Evolutionary conservation across 176 grass and related monocot genomes (phyloP), one percentile per base, ranked within the genome.

Genomic region (Carex parvula): DNA sequence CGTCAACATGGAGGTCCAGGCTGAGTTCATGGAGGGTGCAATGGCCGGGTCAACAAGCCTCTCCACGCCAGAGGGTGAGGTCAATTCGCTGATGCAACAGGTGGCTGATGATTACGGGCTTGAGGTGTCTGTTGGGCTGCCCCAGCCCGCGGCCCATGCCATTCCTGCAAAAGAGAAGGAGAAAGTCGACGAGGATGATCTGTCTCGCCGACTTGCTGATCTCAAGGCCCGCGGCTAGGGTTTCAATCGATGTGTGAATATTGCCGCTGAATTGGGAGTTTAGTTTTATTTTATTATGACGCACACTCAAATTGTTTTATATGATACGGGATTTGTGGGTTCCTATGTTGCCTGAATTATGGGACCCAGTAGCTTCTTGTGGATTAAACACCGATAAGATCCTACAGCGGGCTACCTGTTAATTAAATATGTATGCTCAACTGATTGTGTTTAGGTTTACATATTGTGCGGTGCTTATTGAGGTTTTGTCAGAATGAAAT

Each of bases 1-100:
- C 54, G 96, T 95, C 69, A 99, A 95, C 88, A 99, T 98, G 96
- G 96, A 98, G 91, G 93, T 98, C 10, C 93, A 99, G 89, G 93
- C 96, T 16, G 96, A 99, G 91, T 99, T 99, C 88, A 99, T 99
- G 93, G 93, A 99, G 85, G 91, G 93, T 68, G 96, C 93, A 64
- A 99, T 95, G 93, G 93, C 93, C 0, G 96, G 96, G 0, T 99
- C 96, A 11, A 95, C 96, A 4, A 93, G 91, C 7, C 91, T 99
- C 16, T 99, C 96, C 81, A 99, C 96, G 42, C 96, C 91, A 0
- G 96, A 99, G 89, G 86, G 85, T 59, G 96, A 99, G 89, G 96
- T 99, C 82, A 99, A 99, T 88, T 93, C 91, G 59, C 91, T 99
- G 80, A 99, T 99, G 96, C 93, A 99, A 76, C 92, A 93, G 89